These are phyloP conservation scores for Euphorbia lathyris DNA, from an alignment of 345 rosid species.

Conservation along the genomic window DNA sequence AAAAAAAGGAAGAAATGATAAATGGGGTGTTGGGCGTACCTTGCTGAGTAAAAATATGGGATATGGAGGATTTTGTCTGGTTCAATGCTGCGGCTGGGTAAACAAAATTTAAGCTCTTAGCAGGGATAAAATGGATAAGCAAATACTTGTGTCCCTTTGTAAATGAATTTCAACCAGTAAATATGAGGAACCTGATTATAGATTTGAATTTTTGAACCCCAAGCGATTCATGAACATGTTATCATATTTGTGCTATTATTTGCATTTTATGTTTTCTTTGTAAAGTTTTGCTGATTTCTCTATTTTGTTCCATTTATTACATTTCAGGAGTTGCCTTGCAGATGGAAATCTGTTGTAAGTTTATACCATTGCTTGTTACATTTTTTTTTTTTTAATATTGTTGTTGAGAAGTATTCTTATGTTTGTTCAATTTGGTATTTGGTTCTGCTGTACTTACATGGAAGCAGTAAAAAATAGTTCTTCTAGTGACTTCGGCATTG, in stretches of 20 bases:
- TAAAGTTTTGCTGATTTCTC: constrained; percentile 20
- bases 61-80: background rate
- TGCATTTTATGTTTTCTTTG: background rate
- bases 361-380: background rate
- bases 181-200: background rate
- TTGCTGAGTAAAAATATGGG: too few species aligned
- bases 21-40: background rate
- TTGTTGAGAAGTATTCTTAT: background rate
- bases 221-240: background rate
- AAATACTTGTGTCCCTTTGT: background rate
- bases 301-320: constrained; percentile 8
- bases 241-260: background rate
- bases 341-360: constrained; percentile 95
- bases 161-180: background rate
- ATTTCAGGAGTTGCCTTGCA: constrained; percentile 56
- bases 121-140: background rate
- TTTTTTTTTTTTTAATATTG: background rate
- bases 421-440: background rate
- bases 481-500: background rate
- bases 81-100: background rate
- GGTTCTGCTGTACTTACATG: background rate
- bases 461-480: background rate
- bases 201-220: background rate
- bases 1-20: background rate
- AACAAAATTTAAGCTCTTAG: background rate